Evolutionary conservation across 768 basidiomycete genomes (phyloP).

Genomic region (Hortiboletus campestris): DNA sequence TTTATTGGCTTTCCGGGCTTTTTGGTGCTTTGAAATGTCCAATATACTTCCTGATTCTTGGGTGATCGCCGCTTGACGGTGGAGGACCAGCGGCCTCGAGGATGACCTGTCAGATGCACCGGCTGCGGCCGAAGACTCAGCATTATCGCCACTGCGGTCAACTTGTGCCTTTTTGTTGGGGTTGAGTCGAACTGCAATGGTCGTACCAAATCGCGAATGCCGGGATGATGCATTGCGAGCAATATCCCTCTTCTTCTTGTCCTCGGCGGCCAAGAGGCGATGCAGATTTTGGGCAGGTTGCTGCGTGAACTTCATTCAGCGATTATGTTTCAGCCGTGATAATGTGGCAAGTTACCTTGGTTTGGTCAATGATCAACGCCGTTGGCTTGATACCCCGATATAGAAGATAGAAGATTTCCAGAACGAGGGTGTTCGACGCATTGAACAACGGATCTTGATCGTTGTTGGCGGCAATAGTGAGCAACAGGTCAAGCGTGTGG

Average conservation of each 20-base stretch:
- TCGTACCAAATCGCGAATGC: slow-evolving; percentile 96
- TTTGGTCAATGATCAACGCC: slow-evolving; percentile 56
- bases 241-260: slow-evolving; percentile 55
- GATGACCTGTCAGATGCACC: slow-evolving; percentile 25
- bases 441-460: slow-evolving; percentile 77
- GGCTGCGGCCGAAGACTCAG: slow-evolving; percentile 21
- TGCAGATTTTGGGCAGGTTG: slow-evolving; percentile 69
- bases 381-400: slow-evolving; percentile 76
- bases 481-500: slow-evolving; percentile 70
- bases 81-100: slow-evolving; percentile 68
- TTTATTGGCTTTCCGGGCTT: slow-evolving; percentile 55
- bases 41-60: slow-evolving; percentile 66
- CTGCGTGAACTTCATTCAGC: slow-evolving; percentile 36
- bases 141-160: slow-evolving; percentile 20
- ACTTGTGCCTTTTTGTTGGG: slow-evolving; percentile 44
- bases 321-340: background rate
- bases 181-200: slow-evolving; percentile 76
- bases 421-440: slow-evolving; percentile 82
- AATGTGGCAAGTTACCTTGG: slow-evolving; percentile 46
- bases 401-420: slow-evolving; percentile 92
- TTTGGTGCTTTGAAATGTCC: slow-evolving; percentile 66
- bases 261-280: slow-evolving; percentile 76
- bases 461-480: slow-evolving; percentile 82
- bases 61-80: slow-evolving; percentile 79
- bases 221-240: slow-evolving; percentile 64